These are phyloP conservation scores for Phytophthora brassicae DNA, from an alignment of 352 stramenopile species.

Conservation along the genomic window DNA sequence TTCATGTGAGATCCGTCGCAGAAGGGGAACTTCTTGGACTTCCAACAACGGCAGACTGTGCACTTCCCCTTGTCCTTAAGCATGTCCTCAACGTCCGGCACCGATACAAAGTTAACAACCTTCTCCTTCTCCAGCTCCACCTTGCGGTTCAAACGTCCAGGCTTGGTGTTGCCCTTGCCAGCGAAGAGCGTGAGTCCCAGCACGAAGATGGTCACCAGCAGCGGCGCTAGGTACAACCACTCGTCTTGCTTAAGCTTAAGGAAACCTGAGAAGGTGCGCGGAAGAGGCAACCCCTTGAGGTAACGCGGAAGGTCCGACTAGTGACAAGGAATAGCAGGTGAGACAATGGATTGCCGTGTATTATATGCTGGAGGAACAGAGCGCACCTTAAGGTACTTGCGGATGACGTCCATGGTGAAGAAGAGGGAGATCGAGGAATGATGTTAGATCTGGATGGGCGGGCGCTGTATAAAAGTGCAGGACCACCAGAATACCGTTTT, in stretches of 20 bases:
- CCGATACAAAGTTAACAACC: slow-evolving; percentile 65
- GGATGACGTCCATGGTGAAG: slow-evolving; percentile 70
- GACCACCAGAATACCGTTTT: slow-evolving; percentile 23
- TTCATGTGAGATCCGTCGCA: slow-evolving; percentile 82
- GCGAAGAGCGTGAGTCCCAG: slow-evolving; percentile 73
- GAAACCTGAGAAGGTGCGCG: slow-evolving; percentile 80
- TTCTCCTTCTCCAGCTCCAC: slow-evolving; percentile 82
- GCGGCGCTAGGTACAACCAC: slow-evolving; percentile 82
- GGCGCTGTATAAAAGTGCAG: slow-evolving; percentile 10
- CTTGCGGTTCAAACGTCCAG: slow-evolving; percentile 66
- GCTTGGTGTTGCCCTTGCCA: slow-evolving; percentile 55
- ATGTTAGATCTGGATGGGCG: slow-evolving; percentile 1
- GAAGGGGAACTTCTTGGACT: slow-evolving; percentile 88
- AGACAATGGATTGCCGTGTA: background rate
- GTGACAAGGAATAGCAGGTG: background rate
- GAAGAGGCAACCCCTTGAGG: slow-evolving; percentile 80
- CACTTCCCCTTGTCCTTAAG: slow-evolving; percentile 83
- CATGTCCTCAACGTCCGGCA: slow-evolving; percentile 81
- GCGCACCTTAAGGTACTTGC: slow-evolving; percentile 76
- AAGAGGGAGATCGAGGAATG: slow-evolving; percentile 20
- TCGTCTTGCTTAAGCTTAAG: slow-evolving; percentile 86
- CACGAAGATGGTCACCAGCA: slow-evolving; percentile 75
- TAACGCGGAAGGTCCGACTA: slow-evolving; percentile 77
- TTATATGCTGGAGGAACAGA: background rate
- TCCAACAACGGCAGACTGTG: slow-evolving; percentile 84